Evolutionary conservation across 2,329 filamentous ascomycete species (phyloP), one percentile per base, ranked within the genome.

Genomic region (Elsinoe perseae): DNA sequence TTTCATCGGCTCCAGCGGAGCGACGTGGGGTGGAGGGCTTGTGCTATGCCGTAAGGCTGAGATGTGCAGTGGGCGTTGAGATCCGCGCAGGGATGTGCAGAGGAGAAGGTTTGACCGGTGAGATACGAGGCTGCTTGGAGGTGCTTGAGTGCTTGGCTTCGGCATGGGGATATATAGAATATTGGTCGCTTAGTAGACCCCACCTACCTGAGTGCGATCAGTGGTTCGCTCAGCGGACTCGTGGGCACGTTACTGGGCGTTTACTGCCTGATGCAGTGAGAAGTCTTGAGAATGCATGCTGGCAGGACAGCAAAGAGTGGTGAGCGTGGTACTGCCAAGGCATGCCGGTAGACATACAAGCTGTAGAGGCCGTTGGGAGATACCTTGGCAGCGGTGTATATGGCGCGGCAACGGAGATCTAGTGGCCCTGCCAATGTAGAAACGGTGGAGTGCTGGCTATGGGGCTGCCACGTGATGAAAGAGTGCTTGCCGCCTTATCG

Each of bases 371-470:
- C 48, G 48, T 52, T 52, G 32, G 30, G 28, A 16, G 30, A n/a
- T 12, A 20, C n/a, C 32, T 52, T 52, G 48, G 48, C 48, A 52
- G 48, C 48, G 48, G 48, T 52, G 48, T 21, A 52, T 28, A 38
- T 52, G 48, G 32, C 48, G 28, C 48, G 48, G 48, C 48, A 52
- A 52, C 48, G 48, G 30, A 52, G 48, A 52, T 52, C 25, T 28
- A 18, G 48, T 44, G 40, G n/a, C 9, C 40, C 25, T 25, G 40
- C 44, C n/a, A 16, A 50, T 1, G 44, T 20, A 27, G 25, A 12
- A 25, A 50, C 44, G 1, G 9, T 16, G 14, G 5, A 27, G 16
- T 9, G 44, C 2, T 20, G 44, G 32, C 10, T 10, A n/a, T 12
- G 28, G 12, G 14, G n/a, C 23, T 28, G 28, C 25, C 27, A 30